These are phyloP conservation scores for Aspergillus affinis DNA, from an alignment of 495 filamentous ascomycete species.

Conservation along the genomic window DNA sequence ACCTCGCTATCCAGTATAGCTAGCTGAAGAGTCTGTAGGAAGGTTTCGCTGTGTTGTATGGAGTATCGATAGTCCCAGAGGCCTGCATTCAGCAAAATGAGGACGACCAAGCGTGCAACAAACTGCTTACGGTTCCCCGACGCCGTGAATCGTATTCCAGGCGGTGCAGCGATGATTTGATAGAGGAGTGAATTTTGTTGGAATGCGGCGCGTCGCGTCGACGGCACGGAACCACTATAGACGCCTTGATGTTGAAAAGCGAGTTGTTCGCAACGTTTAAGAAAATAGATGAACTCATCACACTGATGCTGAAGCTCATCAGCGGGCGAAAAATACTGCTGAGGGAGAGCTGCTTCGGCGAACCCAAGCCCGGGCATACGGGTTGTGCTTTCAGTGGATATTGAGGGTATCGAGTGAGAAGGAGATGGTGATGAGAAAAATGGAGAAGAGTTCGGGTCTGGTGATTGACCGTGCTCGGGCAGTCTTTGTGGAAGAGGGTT, in stretches of 20 bases:
- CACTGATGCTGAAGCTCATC: slow-evolving; percentile 37
- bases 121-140: slow-evolving; percentile 40
- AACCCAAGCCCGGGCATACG: slow-evolving; percentile 9
- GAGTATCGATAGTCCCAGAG: slow-evolving; percentile 44
- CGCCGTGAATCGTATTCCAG: slow-evolving; percentile 28
- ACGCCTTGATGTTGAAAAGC: slow-evolving; percentile 27
- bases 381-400: not conserved
- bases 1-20: slow-evolving; percentile 37
- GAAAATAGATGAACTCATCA: slow-evolving; percentile 39
- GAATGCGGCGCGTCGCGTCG: slow-evolving; percentile 29
- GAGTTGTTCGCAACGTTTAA: slow-evolving; percentile 38
- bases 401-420: slow-evolving; percentile 24
- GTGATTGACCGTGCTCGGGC: slow-evolving; percentile 2
- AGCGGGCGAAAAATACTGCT: slow-evolving; percentile 14
- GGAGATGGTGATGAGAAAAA: slow-evolving; percentile 24
- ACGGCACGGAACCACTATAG: slow-evolving; percentile 9
- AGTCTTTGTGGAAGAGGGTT: slow-evolving; percentile 5
- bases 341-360: slow-evolving; percentile 8
- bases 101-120: slow-evolving; percentile 30
- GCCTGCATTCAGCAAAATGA: slow-evolving; percentile 40
- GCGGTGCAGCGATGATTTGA: slow-evolving; percentile 33
- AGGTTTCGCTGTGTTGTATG: slow-evolving; percentile 23
- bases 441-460: not conserved
- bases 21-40: slow-evolving; percentile 32
- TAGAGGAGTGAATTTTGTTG: slow-evolving; percentile 25